These are phyloP conservation scores for Metschnikowia colocasiae DNA, from an alignment of 805 yeast genomes.

Conservation along the genomic window DNA sequence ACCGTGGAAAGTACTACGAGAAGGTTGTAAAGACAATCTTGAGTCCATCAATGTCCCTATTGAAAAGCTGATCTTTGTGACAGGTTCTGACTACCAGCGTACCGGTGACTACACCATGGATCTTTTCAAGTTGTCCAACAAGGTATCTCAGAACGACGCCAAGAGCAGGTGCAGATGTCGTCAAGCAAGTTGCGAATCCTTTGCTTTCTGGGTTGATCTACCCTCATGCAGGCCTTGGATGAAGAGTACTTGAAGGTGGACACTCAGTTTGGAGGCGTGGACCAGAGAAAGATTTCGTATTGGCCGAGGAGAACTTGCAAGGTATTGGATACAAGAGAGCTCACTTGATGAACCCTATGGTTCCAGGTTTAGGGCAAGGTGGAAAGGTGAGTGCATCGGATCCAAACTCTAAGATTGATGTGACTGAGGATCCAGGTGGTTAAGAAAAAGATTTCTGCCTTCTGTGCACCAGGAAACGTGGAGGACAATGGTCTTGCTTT, in stretches of 20 bases:
- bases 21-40: conserved; percentile 78
- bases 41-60: conserved; percentile 86
- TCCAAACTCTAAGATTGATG: conserved; percentile 94
- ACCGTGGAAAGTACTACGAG: conserved; percentile 90
- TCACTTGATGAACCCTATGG: conserved; percentile 98
- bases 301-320: conserved; percentile 92
- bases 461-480: conserved; percentile 88
- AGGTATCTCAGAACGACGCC: conserved; percentile 91
- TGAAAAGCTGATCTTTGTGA: conserved; percentile 76
- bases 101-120: conserved; percentile 80
- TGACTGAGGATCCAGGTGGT: conserved; percentile 86
- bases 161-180: conserved; percentile 99
- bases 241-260: conserved; percentile 87
- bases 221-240: conserved; percentile 99
- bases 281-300: conserved; percentile 94
- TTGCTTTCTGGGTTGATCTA: conserved; percentile 88
- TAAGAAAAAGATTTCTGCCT: conserved; percentile 90
- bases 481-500: conserved; percentile 92
- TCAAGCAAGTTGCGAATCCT: conserved; percentile 94
- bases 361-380: conserved; percentile 94
- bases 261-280: conserved; percentile 98
- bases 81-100: conserved; percentile 89
- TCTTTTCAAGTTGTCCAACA: conserved; percentile 77
- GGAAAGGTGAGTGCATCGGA: conserved; percentile 99
- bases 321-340: conserved; percentile 92